Evolutionary conservation across 108 stramenopile genomes (phyloP).

Genomic region (Nitzschia putrida): DNA sequence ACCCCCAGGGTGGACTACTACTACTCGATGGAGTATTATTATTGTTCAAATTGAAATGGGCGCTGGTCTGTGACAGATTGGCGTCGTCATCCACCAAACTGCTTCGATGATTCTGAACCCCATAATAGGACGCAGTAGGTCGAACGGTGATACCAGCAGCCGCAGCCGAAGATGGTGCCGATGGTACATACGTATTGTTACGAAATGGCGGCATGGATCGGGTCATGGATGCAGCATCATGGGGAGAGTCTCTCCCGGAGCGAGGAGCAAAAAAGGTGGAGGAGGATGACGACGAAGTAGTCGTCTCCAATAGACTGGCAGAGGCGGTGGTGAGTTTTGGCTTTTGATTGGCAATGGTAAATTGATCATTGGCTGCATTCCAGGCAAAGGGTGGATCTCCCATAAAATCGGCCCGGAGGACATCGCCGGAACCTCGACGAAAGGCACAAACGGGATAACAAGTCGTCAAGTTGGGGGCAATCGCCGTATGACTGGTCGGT

Average conservation of each 20-base stretch:
- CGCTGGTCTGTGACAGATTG: constrained; percentile 1
- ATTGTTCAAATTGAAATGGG: constrained; percentile 19
- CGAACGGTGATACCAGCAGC: not conserved
- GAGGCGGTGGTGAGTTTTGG: not conserved
- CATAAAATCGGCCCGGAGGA: constrained; percentile 17
- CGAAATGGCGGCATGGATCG: not conserved
- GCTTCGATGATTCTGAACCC: constrained; percentile 10
- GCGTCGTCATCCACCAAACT: constrained; percentile 36
- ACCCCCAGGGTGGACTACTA: not conserved
- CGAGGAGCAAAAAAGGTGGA: not conserved
- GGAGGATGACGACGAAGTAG: not conserved
- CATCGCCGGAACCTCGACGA: constrained; percentile 4
- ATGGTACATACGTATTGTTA: not conserved
- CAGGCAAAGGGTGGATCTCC: constrained; percentile 8
- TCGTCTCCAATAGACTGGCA: not conserved
- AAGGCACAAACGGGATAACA: constrained; percentile 15
- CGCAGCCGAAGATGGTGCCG: not conserved
- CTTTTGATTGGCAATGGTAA: not conserved
- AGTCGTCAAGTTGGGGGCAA: not conserved
- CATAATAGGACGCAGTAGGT: constrained; percentile 8
- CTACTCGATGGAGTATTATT: not conserved
- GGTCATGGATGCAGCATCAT: not conserved
- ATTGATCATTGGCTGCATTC: constrained; percentile 11
- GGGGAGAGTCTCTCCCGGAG: not conserved
- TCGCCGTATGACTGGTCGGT: not conserved